Conservation (phyloP, 2,329 filamentous ascomycete species). For the Aspergillus oerlinghausenensis region DNA sequence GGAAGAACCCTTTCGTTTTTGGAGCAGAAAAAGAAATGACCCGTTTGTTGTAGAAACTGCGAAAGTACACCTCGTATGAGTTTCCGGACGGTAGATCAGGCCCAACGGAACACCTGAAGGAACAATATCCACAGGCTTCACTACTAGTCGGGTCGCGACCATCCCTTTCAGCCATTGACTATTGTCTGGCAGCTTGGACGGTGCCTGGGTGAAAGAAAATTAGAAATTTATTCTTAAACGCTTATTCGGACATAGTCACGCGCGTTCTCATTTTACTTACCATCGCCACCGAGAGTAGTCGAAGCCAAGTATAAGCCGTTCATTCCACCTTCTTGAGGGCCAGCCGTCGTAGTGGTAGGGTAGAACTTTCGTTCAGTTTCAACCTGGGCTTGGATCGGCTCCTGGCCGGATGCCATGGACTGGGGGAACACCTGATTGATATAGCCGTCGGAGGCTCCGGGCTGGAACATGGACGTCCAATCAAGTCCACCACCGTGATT, state of each 20-base stretch:
- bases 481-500: conserved; percentile 58
- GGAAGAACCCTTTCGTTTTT: conserved; percentile 13
- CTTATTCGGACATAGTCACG: not conserved
- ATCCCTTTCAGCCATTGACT: conserved; percentile 33
- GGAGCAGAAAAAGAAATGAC: conserved; percentile 4
- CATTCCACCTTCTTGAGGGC: conserved; percentile 40
- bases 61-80: conserved; percentile 2
- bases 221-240: not conserved
- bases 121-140: conserved; percentile 66
- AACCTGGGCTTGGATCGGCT: conserved; percentile 63
- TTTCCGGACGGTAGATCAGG: not conserved
- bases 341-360: conserved; percentile 40
- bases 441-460: conserved; percentile 64
- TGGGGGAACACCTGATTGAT: conserved; percentile 58
- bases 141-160: conserved; percentile 64
- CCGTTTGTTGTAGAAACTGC: not conserved
- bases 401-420: conserved; percentile 66
- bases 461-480: conserved; percentile 75
- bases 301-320: conserved; percentile 47
- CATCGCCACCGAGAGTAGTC: conserved; percentile 44
- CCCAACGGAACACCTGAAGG: conserved; percentile 46
- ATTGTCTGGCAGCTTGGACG: conserved; percentile 54
- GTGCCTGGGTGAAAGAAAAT: conserved; percentile 43
- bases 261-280: conserved; percentile 25
- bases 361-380: conserved; percentile 52